These are phyloP conservation scores for Pachyrhizus erosus DNA, from an alignment of 306 rosid species.

Conservation along the genomic window DNA sequence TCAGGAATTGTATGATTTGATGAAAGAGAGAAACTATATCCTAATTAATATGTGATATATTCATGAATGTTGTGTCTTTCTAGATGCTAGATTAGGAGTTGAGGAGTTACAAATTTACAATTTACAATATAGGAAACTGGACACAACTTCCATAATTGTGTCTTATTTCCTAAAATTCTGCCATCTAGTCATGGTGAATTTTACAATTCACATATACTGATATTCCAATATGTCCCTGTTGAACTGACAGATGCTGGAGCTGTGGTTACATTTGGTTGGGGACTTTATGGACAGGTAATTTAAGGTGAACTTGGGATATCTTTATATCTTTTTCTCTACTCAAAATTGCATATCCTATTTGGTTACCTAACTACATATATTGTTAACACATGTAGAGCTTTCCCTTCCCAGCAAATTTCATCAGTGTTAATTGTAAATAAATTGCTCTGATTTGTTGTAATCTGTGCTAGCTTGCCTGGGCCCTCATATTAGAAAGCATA, in stretches of 20 bases:
- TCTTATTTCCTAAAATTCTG: neutral
- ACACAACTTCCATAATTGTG: constrained; percentile 15
- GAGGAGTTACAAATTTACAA: neutral
- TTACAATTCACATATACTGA: constrained; percentile 30
- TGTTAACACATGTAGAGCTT: neutral
- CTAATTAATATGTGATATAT: neutral
- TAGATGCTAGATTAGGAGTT: neutral
- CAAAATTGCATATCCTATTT: constrained; percentile 31
- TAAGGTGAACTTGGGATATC: constrained; percentile 34
- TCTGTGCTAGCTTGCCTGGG: constrained; percentile 30
- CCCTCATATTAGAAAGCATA: constrained; percentile 17
- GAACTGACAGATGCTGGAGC: constrained; percentile 85
- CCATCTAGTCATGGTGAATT: constrained; percentile 14
- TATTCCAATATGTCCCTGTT: constrained; percentile 19
- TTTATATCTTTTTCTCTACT: constrained; percentile 12
- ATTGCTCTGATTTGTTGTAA: neutral
- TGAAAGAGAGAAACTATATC: constrained; percentile 11
- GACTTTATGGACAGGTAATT: constrained; percentile 96
- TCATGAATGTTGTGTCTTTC: neutral
- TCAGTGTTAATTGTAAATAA: constrained; percentile 21
- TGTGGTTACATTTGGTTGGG: constrained; percentile 92
- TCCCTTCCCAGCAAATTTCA: constrained; percentile 1
- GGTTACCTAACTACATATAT: neutral
- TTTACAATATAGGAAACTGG: neutral
- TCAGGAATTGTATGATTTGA: constrained; percentile 2